Conservation (phyloP, 2,329 filamentous ascomycete species). For the Capronia epimyces region DNA sequence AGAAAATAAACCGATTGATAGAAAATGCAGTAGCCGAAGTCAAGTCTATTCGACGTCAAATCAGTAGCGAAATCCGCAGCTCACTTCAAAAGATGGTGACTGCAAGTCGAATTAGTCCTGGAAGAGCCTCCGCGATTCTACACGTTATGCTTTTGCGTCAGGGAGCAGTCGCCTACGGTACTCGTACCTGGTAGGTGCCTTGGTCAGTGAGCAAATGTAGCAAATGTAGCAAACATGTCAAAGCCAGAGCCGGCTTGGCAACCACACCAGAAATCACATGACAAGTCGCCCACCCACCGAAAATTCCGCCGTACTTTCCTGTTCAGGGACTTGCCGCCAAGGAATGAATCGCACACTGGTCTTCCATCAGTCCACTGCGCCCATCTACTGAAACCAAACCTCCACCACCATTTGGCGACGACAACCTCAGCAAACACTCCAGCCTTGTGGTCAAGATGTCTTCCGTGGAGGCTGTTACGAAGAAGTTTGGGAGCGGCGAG, state of each 20-base stretch:
- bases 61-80: not conserved
- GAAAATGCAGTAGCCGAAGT: not conserved
- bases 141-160: not conserved
- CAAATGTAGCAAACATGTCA: not conserved
- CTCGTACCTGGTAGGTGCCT: too few species aligned
- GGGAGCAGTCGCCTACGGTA: not conserved
- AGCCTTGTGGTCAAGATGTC: slow-evolving; percentile 47
- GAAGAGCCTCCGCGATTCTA: not conserved
- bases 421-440: slow-evolving; percentile 5
- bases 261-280: slow-evolving; percentile 1
- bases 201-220: not conserved
- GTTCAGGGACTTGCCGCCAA: slow-evolving; percentile 2
- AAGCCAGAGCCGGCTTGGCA: not conserved
- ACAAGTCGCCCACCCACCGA: not conserved
- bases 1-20: not conserved
- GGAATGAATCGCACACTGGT: slow-evolving; percentile 6
- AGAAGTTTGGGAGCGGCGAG: slow-evolving; percentile 97
- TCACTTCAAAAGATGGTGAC: not conserved
- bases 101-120: not conserved
- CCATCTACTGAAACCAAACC: not conserved
- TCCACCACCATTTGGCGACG: slow-evolving; percentile 5
- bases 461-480: slow-evolving; percentile 57
- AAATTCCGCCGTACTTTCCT: not conserved
- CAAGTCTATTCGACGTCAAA: not conserved
- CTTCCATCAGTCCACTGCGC: not conserved